Evolutionary conservation across 108 stramenopile species (phyloP).

Genomic region (Conticribra guillardii): DNA sequence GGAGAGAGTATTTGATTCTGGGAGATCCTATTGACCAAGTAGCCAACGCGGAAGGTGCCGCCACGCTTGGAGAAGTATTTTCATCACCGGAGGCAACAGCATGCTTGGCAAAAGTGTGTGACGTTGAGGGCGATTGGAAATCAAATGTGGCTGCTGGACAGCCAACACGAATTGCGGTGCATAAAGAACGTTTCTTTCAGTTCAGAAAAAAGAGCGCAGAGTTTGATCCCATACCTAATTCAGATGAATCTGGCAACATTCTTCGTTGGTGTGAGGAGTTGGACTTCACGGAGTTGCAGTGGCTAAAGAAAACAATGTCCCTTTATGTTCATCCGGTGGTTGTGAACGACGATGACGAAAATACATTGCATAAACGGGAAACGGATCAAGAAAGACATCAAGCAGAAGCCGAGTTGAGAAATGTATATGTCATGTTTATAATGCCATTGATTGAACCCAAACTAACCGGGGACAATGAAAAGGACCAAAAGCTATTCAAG

Average conservation of each 20-base stretch:
- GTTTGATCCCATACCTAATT: conserved; percentile 18
- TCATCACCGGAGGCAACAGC: conserved; percentile 45
- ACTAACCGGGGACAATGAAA: conserved; percentile 50
- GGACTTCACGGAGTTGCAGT: conserved; percentile 41
- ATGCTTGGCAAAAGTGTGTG: conserved; percentile 14
- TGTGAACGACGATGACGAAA: conserved; percentile 64
- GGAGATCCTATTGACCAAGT: conserved; percentile 69
- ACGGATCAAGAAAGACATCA: conserved; percentile 46
- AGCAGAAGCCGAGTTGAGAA: conserved; percentile 72
- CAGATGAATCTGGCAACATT: conserved; percentile 29
- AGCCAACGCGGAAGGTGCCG: conserved; percentile 45
- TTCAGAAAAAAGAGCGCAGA: conserved; percentile 7
- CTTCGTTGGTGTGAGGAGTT: conserved; percentile 39
- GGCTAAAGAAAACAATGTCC: conserved; percentile 59
- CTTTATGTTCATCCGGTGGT: conserved; percentile 83
- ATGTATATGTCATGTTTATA: conserved; percentile 70
- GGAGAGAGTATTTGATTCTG: conserved; percentile 63
- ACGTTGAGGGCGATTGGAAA: too few species aligned
- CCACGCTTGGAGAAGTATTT: conserved; percentile 50
- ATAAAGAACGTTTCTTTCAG: conserved; percentile 28
- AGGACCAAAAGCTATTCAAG: conserved; percentile 46
- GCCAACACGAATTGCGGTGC: conserved; percentile 30
- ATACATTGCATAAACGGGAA: conserved; percentile 23
- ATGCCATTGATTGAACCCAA: conserved; percentile 49
- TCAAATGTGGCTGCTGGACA: conserved; percentile 14